A percentile compares a stretch with the other conserved stretches of the same genome.
Evolutionary conservation across 2,329 filamentous ascomycete genomes (phyloP).

Genomic region (Dissoconium aciculare): DNA sequence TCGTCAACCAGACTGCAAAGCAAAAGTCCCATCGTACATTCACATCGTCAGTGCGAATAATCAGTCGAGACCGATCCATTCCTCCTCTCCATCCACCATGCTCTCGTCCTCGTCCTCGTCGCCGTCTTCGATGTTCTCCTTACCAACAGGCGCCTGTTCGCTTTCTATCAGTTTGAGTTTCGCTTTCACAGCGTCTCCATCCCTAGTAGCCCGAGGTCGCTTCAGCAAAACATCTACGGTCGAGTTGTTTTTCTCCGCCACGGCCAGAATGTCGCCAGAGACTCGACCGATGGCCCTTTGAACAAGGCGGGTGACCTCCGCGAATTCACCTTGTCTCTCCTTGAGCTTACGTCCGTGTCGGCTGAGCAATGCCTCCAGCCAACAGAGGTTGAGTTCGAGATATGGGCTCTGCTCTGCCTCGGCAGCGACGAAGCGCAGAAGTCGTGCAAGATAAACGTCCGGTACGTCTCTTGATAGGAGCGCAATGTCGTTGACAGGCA

Average conservation of each 20-base stretch:
- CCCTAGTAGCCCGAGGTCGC: constrained; percentile 15
- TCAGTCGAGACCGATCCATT: constrained; percentile 21
- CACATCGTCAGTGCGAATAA: no score
- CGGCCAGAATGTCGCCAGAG: constrained; percentile 62
- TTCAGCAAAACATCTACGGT: constrained; percentile 66
- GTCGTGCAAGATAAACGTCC: constrained; percentile 66
- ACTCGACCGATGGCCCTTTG: constrained; percentile 68
- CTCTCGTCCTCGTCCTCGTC: constrained; percentile 22
- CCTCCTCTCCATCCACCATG: constrained; percentile 19
- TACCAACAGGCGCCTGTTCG: constrained; percentile 8
- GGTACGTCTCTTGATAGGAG: constrained; percentile 70
- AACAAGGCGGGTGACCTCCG: constrained; percentile 70
- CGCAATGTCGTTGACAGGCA: constrained; percentile 58
- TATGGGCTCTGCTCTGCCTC: constrained; percentile 84
- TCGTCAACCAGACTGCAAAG: no score
- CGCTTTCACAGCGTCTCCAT: constrained; percentile 4
- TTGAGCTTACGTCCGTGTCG: constrained; percentile 76
- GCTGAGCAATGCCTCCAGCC: constrained; percentile 71
- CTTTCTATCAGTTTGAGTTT: constrained; percentile 10
- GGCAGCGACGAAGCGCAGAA: constrained; percentile 74
- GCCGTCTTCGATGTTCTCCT: constrained; percentile 22
- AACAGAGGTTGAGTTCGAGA: constrained; percentile 84
- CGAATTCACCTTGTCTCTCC: constrained; percentile 62
- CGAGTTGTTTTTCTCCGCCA: constrained; percentile 81
- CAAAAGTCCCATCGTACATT: no score